A percentile compares a stretch with the other conserved stretches of the same genome.
phyloP scores from a whole-genome alignment of 371 early-diverging fungal genomes.

The Dichotomocladium elegans region DNA sequence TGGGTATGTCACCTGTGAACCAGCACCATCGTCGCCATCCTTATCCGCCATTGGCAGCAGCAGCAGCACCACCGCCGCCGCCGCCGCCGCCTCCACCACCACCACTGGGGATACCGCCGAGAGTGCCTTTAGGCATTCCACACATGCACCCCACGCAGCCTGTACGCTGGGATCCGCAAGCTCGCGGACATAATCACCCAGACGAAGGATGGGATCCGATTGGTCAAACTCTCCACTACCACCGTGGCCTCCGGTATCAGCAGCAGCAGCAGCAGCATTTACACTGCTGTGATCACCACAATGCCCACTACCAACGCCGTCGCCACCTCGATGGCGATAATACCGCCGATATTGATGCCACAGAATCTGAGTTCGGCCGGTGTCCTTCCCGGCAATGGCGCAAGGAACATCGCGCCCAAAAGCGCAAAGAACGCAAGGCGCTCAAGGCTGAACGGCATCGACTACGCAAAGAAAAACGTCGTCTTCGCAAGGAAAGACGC shows the following conservation, averaged over 20 bases:
- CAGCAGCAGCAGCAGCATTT: background rate
- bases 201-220: background rate
- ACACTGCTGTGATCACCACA: too few species aligned
- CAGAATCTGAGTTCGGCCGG: background rate
- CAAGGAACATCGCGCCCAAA: slow-evolving; percentile 1
- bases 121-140: too few species aligned
- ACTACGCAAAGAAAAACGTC: background rate
- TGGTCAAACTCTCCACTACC: background rate
- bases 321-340: too few species aligned
- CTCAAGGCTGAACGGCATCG: background rate
- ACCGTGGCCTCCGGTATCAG: background rate
- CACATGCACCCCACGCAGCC: too few species aligned
- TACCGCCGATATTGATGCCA: background rate
- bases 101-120: background rate
- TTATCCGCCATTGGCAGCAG: slow-evolving; percentile 2
- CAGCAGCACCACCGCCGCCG: background rate
- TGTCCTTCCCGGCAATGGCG: too few species aligned
- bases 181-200: background rate
- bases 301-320: too few species aligned
- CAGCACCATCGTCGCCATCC: slow-evolving; percentile 2
- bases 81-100: background rate
- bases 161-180: too few species aligned
- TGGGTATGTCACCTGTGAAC: too few species aligned
- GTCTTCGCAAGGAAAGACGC: background rate
- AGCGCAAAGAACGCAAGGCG: background rate